These are phyloP conservation scores for Backusella circina DNA, from an alignment of 192 early-diverging fungal genomes.

Conservation along the genomic window DNA sequence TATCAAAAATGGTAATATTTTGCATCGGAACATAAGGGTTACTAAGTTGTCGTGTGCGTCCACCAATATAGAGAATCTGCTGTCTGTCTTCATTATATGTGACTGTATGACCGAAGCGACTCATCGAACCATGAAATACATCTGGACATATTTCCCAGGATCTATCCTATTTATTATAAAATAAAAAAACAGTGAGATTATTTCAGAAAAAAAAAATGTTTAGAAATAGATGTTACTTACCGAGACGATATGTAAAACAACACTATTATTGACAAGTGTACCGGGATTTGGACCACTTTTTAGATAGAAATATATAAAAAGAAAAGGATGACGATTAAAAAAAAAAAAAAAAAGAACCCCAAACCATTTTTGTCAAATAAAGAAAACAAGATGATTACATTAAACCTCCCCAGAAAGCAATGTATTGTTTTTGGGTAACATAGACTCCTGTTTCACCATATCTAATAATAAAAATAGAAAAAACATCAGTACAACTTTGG, in stretches of 20 bases:
- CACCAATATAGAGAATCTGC: not conserved
- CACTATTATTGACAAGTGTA: not conserved
- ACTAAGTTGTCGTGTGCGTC: not conserved
- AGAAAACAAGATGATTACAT: not conserved
- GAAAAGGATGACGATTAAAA: not conserved
- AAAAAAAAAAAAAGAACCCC: not conserved
- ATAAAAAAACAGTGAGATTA: not conserved
- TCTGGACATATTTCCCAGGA: not conserved
- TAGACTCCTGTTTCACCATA: not conserved
- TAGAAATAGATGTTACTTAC: not conserved
- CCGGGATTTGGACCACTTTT: not conserved
- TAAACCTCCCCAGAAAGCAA: slow-evolving; percentile 1
- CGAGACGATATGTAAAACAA: not conserved
- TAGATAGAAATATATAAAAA: not conserved
- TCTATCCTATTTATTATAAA: not conserved
- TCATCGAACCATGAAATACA: not conserved
- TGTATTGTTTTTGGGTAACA: not conserved
- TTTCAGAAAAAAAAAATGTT: not conserved
- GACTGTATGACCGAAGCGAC: not conserved
- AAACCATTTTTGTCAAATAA: not conserved
- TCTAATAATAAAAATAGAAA: not conserved
- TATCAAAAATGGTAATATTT: not conserved
- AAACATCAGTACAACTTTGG: too few relatives aligned
- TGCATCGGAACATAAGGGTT: not conserved
- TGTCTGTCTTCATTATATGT: not conserved